Evolutionary conservation across 495 filamentous ascomycete genomes (phyloP).

Genomic region (Aspergillus steynii): DNA sequence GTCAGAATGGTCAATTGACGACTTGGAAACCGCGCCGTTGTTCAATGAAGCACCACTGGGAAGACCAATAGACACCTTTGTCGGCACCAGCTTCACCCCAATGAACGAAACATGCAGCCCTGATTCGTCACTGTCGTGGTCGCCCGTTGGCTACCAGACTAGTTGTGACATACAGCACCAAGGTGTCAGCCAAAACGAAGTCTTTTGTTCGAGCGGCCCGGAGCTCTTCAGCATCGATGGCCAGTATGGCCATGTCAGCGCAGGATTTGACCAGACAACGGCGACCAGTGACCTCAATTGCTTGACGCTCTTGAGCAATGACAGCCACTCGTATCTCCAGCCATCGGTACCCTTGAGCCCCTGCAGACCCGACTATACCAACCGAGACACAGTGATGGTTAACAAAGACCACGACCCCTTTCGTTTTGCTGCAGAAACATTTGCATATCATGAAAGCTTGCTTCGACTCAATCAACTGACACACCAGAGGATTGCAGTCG

Average conservation of each 20-base stretch:
- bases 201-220: slow-evolving; percentile 3
- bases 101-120: slow-evolving; percentile 4
- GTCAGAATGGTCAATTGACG: slow-evolving; percentile 10
- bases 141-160: neutral
- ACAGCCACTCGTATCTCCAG: slow-evolving; percentile 2
- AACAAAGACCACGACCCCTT: neutral
- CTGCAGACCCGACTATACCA: neutral
- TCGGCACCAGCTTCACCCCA: slow-evolving; percentile 5
- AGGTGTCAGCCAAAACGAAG: neutral
- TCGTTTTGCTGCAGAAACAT: neutral
- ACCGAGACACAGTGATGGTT: neutral
- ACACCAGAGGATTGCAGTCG: neutral
- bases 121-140: slow-evolving; percentile 12
- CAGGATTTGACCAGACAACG: slow-evolving; percentile 6
- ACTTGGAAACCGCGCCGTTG: slow-evolving; percentile 1
- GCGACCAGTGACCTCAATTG: slow-evolving; percentile 3
- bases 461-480: neutral
- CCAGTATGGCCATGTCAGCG: neutral
- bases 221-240: slow-evolving; percentile 1
- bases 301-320: neutral
- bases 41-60: neutral
- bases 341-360: slow-evolving; percentile 5
- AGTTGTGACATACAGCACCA: slow-evolving; percentile 5
- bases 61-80: slow-evolving; percentile 6
- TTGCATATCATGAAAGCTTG: neutral